Evolutionary conservation across 495 filamentous ascomycete genomes (phyloP).

Genomic region (Xylaria curta): DNA sequence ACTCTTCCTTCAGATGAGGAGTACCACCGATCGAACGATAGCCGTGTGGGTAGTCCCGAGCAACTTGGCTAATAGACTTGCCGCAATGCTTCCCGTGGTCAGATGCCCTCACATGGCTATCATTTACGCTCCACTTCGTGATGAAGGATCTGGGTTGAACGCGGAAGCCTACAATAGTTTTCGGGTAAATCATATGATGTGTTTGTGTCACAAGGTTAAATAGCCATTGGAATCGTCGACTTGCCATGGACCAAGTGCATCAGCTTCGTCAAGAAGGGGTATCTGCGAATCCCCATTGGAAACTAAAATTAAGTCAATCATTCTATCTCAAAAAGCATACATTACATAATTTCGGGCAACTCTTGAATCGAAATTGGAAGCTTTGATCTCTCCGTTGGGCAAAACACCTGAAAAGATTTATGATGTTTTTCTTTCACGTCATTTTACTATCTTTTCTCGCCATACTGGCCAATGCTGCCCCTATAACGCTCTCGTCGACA

Average conservation of each 20-base stretch:
- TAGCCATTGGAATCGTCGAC: not conserved
- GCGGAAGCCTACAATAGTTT: not conserved
- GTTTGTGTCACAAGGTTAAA: constrained; percentile 4
- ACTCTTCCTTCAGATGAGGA: not conserved
- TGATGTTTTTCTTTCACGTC: not conserved
- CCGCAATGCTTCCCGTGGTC: not conserved
- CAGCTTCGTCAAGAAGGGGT: not conserved
- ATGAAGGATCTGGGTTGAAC: not conserved
- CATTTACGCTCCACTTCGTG: not conserved
- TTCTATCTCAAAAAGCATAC: not conserved
- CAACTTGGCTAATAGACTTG: not conserved
- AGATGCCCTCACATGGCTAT: not conserved
- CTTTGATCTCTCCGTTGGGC: not conserved
- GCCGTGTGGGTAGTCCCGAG: not conserved
- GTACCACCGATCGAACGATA: not conserved
- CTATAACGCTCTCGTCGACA: not conserved
- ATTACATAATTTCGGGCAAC: not conserved
- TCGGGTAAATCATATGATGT: not conserved
- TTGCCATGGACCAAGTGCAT: not conserved
- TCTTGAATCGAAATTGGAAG: not conserved
- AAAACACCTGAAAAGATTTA: not conserved
- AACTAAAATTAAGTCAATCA: not conserved
- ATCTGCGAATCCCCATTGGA: not conserved
- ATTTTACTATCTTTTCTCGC: not conserved
- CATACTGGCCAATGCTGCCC: not conserved